Conservation (phyloP, 805 yeast genomes). For the Starmerella floricola region DNA sequence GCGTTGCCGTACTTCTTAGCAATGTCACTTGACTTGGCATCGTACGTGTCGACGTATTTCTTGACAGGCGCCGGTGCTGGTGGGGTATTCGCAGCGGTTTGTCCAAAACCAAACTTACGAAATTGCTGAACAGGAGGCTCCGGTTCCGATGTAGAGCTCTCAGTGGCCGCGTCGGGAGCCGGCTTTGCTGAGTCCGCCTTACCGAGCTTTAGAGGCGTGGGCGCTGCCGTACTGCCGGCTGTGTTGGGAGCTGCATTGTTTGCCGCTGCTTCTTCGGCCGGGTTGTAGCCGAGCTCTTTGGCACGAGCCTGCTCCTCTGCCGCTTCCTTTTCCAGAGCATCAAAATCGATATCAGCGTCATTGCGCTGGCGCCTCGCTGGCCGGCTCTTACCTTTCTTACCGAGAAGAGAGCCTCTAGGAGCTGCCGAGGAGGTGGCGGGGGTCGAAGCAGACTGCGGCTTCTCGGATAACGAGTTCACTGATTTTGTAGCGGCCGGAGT, state of each 20-base stretch:
- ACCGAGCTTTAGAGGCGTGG: neutral
- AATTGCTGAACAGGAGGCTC: constrained; percentile 17
- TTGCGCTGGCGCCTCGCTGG: constrained; percentile 23
- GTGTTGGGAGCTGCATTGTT: neutral
- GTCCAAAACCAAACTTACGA: constrained; percentile 24
- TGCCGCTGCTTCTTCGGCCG: constrained; percentile 22
- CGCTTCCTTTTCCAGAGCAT: constrained; percentile 65
- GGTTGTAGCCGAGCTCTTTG: constrained; percentile 34
- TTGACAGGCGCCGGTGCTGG: constrained; percentile 17
- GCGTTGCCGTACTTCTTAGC: constrained; percentile 64
- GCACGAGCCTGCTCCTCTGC: constrained; percentile 58
- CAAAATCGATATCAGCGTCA: constrained; percentile 41
- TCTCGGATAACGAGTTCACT: too few relatives aligned
- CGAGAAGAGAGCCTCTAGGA: constrained; percentile 20
- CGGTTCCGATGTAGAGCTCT: constrained; percentile 1
- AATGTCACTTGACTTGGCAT: constrained; percentile 25
- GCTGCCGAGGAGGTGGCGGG: neutral
- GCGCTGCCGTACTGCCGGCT: neutral
- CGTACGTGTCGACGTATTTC: constrained; percentile 38
- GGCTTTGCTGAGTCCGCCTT: too few relatives aligned
- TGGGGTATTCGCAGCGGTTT: constrained; percentile 23
- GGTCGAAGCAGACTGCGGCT: constrained; percentile 7
- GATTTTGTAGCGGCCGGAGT: too few relatives aligned
- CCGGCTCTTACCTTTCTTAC: constrained; percentile 10
- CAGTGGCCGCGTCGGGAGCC: too few relatives aligned